Base-by-base conservation (phyloP, 257 asterid genomes). In the Jacaranda copaia region DNA sequence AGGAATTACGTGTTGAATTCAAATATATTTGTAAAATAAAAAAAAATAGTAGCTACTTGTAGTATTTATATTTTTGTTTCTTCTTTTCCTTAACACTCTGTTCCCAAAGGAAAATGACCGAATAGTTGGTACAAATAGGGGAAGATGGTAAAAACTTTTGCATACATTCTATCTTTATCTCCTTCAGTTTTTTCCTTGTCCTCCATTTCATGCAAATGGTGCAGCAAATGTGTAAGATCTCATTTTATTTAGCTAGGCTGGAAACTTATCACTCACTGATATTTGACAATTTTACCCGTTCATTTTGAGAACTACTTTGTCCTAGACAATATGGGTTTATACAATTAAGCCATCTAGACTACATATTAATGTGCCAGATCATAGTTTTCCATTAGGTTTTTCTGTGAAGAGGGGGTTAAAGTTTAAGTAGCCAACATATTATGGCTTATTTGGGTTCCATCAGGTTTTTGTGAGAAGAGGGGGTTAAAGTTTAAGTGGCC, bases 111-210 rank as follows among this genome's bases (percentile, higher is more conserved):
- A 66, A 63, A 59, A 69, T 25, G 32, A 25, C 32, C n/a, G 43
- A 65, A 9, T n/a, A 76, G 48, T 38, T 62, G 46, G 63, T 40
- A 52, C 32, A 16, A 32, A 58, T 45, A 40, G 68, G 48, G 53
- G 71, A 49, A 61, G 56, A 32, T 74, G 60, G 8, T 20, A 32
- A 55, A 49, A 52, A 43, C 52, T 5, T 71, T 61, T 38, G 70
- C 64, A 19, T 73, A 61, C 75, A 65, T 70, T 69, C 58, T 51
- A 38, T 16, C 60, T 36, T 49, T 57, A 55, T 74, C 32, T 20
- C 60, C 52, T 5, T 1, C 5, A 2, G 25, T 62, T 38, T 9
- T 59, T 9, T 52, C 15, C 6, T 18, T 40, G 8, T 18, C 53
- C 38, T 42, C 32, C 65, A 11, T 60, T 58, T 40, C 62, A 38